Conservation (phyloP, 1,284 basidiomycete genomes). For the Sporisorium sorghi region DNA sequence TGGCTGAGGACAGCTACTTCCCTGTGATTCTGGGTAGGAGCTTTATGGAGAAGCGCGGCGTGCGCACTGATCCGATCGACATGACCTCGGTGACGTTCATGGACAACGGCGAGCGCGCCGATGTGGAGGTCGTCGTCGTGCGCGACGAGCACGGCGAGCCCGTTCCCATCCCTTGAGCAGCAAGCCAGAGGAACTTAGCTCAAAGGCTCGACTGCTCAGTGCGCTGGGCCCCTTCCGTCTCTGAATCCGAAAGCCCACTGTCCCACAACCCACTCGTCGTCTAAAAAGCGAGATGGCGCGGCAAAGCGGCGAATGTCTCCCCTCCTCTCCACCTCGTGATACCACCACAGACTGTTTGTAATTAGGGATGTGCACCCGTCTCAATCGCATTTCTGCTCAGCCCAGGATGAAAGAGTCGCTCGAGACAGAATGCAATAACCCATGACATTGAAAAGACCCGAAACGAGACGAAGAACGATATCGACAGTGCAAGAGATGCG, state of each 20-base stretch:
- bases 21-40: conserved; percentile 93
- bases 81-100: conserved; percentile 87
- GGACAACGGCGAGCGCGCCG: conserved; percentile 86
- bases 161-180: conserved; percentile 65
- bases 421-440: background rate
- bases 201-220: too few species aligned
- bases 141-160: conserved; percentile 68
- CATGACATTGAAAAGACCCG: conserved; percentile 1
- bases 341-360: conserved; percentile 32
- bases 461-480: background rate
- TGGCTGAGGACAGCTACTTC: conserved; percentile 95
- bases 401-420: background rate
- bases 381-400: conserved; percentile 8
- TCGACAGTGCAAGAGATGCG: background rate
- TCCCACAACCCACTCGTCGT: background rate
- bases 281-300: background rate
- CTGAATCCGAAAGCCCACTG: too few species aligned
- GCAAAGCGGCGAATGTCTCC: background rate
- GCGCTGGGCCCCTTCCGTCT: too few species aligned
- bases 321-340: conserved; percentile 11
- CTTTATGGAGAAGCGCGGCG: conserved; percentile 90
- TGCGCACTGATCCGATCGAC: conserved; percentile 75
- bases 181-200: too few species aligned
- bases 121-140: conserved; percentile 69
- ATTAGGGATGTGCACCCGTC: conserved; percentile 21